Evolutionary conservation across 148 eudicot species (phyloP), one percentile per base, ranked within the genome.

Genomic region (Vaccinium darrowii): DNA sequence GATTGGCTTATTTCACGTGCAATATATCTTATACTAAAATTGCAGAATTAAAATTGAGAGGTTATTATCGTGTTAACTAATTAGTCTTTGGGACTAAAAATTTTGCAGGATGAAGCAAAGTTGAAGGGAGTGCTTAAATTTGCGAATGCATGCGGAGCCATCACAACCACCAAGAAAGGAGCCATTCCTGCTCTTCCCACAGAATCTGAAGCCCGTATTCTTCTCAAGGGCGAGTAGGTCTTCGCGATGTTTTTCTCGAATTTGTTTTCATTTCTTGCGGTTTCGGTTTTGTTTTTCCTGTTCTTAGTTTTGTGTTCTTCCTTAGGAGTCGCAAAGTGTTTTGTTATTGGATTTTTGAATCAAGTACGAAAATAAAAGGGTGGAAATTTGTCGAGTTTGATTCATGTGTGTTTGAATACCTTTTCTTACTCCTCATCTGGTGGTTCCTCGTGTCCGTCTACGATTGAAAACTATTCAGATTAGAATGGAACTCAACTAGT

Each of bases 121-220:
- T 83, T 94, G 88, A 93, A 84, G 89, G 93, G 87, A 82, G 92
- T 87, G 18, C 81, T 94, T 79, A 91, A 53, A 58, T 94, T 89
- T 56, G 90, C 95, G 76, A 91, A 93, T 30, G 97, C 97, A 0
- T 94, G 97, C 79, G 95, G 97, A 51, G 97, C 97, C 67, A 94
- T 93, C 5, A 94, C 97, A 7, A 92, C 98, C 10, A 94, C 98
- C 73, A 94, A 90, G 86, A 93, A 91, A 84, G 98, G 95, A 52
- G 94, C 95, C 12, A 93, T 94, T 81, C 98, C 95, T n/a, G 97
- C 97, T 14, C 97, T 94, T 19, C 98, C 98, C 19, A 92, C 91
- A 0, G 90, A 82, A 63, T 54, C 88, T 1, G 92, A 92, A 56
- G 98, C 65, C 73, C 89, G 87, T 1, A 76, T 75, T 65, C 82